Conservation (phyloP, 495 filamentous ascomycete genomes). For the Cercophora scortea region DNA sequence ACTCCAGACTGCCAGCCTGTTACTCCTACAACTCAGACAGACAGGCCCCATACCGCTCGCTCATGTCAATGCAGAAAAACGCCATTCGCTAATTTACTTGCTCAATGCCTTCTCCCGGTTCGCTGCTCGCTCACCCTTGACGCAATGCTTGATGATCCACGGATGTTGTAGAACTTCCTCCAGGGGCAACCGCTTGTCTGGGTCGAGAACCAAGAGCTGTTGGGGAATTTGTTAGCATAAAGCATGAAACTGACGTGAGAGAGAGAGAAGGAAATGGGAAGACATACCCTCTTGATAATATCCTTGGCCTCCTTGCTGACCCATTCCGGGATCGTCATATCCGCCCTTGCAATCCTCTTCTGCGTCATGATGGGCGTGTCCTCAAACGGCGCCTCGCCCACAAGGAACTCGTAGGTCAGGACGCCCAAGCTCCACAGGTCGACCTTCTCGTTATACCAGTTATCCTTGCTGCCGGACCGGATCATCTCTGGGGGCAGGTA, state of each 20-base stretch:
- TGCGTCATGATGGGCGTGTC: slow-evolving; percentile 95
- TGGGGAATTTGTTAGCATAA: not conserved
- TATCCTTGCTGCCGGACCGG: slow-evolving; percentile 66
- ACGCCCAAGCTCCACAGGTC: slow-evolving; percentile 95
- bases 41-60: too few relatives aligned
- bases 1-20: too few relatives aligned
- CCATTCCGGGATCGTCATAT: slow-evolving; percentile 87
- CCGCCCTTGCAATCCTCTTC: slow-evolving; percentile 74
- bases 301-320: slow-evolving; percentile 88
- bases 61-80: too few relatives aligned
- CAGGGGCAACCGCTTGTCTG: slow-evolving; percentile 84
- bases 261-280: not conserved
- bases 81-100: slow-evolving; percentile 11
- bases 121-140: slow-evolving; percentile 59
- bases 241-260: not conserved
- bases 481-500: slow-evolving; percentile 99
- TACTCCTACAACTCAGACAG: too few relatives aligned
- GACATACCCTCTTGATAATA: slow-evolving; percentile 72
- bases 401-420: slow-evolving; percentile 91
- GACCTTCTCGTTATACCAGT: slow-evolving; percentile 89
- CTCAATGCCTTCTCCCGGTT: slow-evolving; percentile 36
- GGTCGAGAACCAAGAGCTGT: slow-evolving; percentile 86
- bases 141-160: slow-evolving; percentile 96
- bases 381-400: slow-evolving; percentile 94
- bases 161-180: slow-evolving; percentile 87